Conservation (phyloP, 305 asterid species). For the Striga hermonthica region DNA sequence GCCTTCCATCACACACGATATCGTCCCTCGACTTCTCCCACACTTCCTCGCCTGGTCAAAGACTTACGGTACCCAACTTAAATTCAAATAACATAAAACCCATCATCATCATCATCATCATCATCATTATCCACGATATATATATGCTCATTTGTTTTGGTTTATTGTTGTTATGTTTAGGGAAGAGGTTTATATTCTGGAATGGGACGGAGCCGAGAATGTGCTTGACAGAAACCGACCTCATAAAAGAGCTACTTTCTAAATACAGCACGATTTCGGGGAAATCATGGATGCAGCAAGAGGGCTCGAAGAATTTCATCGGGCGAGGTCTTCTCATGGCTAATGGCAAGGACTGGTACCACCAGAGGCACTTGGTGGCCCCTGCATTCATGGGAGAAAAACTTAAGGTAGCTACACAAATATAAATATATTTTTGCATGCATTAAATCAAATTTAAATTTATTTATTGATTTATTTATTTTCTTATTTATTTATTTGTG, state of each 20-base stretch:
- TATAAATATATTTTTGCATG: neutral
- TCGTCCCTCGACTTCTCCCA: constrained; percentile 80
- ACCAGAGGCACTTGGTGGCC: constrained; percentile 80
- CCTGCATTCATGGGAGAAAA: constrained; percentile 86
- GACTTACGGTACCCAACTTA: constrained; percentile 47
- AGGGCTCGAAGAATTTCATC: constrained; percentile 76
- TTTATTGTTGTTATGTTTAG: constrained; percentile 27
- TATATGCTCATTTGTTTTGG: too few relatives aligned
- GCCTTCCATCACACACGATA: constrained; percentile 60
- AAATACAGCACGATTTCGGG: constrained; percentile 67
- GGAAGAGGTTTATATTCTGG: constrained; percentile 76
- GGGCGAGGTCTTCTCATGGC: constrained; percentile 90
- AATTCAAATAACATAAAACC: too few relatives aligned
- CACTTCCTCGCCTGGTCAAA: constrained; percentile 75
- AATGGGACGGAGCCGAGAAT: constrained; percentile 81
- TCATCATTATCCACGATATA: too few relatives aligned
- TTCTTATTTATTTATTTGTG: too few relatives aligned
- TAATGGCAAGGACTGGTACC: constrained; percentile 77
- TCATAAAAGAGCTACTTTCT: constrained; percentile 67
- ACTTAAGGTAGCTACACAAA: constrained; percentile 55
- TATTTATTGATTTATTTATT: too few relatives aligned
- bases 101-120: too few relatives aligned
- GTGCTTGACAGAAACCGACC: constrained; percentile 62
- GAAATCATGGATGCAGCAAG: constrained; percentile 78
- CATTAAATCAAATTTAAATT: too few relatives aligned